Conservation (phyloP, 257 asterid genomes). For the Handroanthus guayacan region DNA sequence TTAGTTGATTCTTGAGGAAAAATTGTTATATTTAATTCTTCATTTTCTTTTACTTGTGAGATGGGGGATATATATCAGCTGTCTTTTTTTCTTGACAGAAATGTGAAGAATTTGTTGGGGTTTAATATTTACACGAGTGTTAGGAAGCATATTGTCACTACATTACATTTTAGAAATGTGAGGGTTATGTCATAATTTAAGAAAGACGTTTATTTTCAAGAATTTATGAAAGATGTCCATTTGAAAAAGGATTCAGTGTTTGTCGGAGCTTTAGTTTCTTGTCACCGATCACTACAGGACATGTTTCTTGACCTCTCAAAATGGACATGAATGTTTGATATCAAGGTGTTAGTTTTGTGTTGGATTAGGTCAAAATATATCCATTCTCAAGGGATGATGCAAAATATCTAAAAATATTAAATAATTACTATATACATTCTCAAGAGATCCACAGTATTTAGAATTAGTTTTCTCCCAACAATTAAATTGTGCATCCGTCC, state of each 20-base stretch:
- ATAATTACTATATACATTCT: too few relatives aligned
- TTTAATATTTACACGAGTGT: not conserved
- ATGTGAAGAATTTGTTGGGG: not conserved
- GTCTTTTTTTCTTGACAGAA: too few relatives aligned
- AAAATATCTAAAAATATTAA: too few relatives aligned
- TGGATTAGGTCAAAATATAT: too few relatives aligned
- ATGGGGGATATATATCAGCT: not conserved
- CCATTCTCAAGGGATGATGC: too few relatives aligned
- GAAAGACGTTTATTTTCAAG: not conserved
- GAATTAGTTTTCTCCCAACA: too few relatives aligned
- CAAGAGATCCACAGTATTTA: too few relatives aligned
- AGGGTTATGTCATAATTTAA: not conserved
- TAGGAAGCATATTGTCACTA: not conserved
- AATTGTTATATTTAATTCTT: not conserved
- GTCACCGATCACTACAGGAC: not conserved
- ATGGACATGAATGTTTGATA: not conserved
- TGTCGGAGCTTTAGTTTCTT: not conserved
- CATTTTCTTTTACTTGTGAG: not conserved
- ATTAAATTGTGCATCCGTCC: too few relatives aligned
- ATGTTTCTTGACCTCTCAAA: not conserved
- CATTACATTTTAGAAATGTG: not conserved
- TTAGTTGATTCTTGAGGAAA: constrained; percentile 9
- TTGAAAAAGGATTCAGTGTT: too few relatives aligned
- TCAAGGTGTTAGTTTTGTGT: too few relatives aligned
- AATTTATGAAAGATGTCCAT: not conserved